Evolutionary conservation across 2,329 filamentous ascomycete species (phyloP).

Genomic region (Ampelomyces quisqualis): DNA sequence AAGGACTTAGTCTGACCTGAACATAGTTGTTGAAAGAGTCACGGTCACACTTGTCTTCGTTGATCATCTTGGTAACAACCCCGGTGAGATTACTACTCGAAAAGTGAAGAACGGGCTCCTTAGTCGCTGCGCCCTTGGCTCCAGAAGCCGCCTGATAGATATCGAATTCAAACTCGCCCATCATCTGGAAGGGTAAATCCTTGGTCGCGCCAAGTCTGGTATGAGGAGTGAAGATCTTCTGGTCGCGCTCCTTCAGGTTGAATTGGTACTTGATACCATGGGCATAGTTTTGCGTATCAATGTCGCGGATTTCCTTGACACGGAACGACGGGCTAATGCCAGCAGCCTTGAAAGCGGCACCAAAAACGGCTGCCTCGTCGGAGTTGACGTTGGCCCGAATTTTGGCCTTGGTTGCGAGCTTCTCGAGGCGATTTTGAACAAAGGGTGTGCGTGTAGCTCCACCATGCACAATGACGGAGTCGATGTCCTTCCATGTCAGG

Average conservation of each 20-base stretch:
- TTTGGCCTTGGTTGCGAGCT: constrained; percentile 71
- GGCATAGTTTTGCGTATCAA: constrained; percentile 73
- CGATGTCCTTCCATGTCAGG: constrained; percentile 71
- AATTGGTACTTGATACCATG: constrained; percentile 74
- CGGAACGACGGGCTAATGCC: constrained; percentile 92
- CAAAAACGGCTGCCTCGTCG: constrained; percentile 94
- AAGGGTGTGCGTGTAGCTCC: constrained; percentile 90
- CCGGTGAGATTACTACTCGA: constrained; percentile 83
- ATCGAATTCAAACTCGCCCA: constrained; percentile 75
- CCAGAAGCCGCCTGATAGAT: constrained; percentile 72
- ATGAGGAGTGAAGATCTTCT: constrained; percentile 78
- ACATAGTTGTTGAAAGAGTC: constrained; percentile 80
- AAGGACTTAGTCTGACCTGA: constrained; percentile 67
- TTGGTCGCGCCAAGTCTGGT: constrained; percentile 78
- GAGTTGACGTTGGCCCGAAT: constrained; percentile 93
- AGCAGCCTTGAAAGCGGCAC: constrained; percentile 90
- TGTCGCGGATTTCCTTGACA: constrained; percentile 90
- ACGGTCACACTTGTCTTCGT: constrained; percentile 74
- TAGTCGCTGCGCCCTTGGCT: constrained; percentile 48
- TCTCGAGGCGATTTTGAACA: constrained; percentile 85
- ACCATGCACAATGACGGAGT: constrained; percentile 91
- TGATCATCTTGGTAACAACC: constrained; percentile 74
- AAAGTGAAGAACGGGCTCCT: constrained; percentile 65
- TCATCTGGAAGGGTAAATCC: constrained; percentile 79
- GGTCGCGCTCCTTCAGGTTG: constrained; percentile 68